Evolutionary conservation across 495 filamentous ascomycete species (phyloP).

Genomic region (Jackrogersella multiformis): DNA sequence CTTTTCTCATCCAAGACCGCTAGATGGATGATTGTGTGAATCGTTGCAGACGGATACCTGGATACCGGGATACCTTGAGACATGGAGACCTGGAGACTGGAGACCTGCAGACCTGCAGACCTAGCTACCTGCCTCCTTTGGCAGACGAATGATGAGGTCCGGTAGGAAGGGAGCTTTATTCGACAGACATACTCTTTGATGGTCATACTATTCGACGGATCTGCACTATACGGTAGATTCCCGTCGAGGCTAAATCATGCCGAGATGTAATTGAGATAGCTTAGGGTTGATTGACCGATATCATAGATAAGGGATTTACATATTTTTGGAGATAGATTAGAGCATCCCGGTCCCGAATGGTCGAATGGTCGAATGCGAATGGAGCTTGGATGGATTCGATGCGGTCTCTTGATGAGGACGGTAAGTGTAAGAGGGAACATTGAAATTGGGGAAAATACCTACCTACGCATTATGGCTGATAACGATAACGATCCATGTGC

Average conservation of each 20-base stretch:
- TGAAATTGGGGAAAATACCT: no score
- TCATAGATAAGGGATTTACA: constrained; percentile 8
- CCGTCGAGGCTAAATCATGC: constrained; percentile 16
- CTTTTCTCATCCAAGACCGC: constrained; percentile 1
- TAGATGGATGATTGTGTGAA: not conserved
- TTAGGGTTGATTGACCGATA: constrained; percentile 2
- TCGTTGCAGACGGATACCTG: constrained; percentile 4
- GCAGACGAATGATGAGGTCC: constrained; percentile 12
- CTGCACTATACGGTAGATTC: constrained; percentile 24
- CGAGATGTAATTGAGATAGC: constrained; percentile 12
- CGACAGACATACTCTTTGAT: not conserved
- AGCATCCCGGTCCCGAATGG: not conserved
- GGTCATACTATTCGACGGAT: constrained; percentile 14
- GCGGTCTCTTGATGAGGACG: not conserved
- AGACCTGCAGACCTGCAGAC: no score
- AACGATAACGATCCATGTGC: not conserved
- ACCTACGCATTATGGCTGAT: no score
- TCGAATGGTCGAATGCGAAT: no score
- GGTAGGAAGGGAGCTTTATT: constrained; percentile 3
- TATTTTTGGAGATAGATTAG: no score
- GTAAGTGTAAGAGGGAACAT: no score
- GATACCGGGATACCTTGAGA: no score
- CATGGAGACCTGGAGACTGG: no score
- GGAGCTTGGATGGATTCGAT: constrained; percentile 13
- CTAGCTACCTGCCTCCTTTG: constrained; percentile 24